Base-by-base conservation (phyloP, 2,329 filamentous ascomycete genomes). In the Diaporthe vexans region DNA sequence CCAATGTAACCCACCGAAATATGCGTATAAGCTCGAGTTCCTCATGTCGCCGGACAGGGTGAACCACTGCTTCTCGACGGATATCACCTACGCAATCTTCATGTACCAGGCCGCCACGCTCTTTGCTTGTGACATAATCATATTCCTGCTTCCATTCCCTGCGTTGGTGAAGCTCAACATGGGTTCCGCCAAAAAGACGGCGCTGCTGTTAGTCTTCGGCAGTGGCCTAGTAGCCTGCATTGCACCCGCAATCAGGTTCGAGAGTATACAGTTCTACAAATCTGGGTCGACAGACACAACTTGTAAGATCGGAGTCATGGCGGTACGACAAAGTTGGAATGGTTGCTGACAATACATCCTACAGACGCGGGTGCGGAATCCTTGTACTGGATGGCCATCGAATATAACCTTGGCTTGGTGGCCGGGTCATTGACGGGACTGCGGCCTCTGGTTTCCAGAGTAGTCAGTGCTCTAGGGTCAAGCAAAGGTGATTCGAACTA, bases 351-450 rank as follows among this genome's bases (percentile, higher is more conserved):
- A n/a, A 37, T 1, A 7, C 43, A 8, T 43, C 56, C 21, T 48
- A 35, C n/a, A 74, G 74, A 63, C 52, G 74, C n/a, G 26, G 74
- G 54, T 17, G 72, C 74, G 10, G 51, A 73, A n/a, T 74, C 74
- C 15, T 48, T 76, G 54, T 76, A 76, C 61, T 76, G 74, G 74
- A 76, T 76, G 72, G 63, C 65, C 43, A 76, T 76, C 24, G 74
- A 76, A 26, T 76, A 76, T 26, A 76, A 74, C 51, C 58, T 76
- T 8, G 74, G 74, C 46, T 11, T 74, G 65, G 74, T 76, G 19
- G 74, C 74, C 19, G 74, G 74, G 24, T 76, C 74, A 13, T 69
- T 76, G 43, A 52, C 71, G 33, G 48, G 72, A 35, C 65, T 76
- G 13, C 65, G 68, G 43, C 74, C 74, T 21, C 58, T 76, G n/a